A percentile compares a stretch with the other conserved stretches of the same genome.
Evolutionary conservation across 345 rosid species (phyloP).

Genomic region (Eucalyptus decipiens): DNA sequence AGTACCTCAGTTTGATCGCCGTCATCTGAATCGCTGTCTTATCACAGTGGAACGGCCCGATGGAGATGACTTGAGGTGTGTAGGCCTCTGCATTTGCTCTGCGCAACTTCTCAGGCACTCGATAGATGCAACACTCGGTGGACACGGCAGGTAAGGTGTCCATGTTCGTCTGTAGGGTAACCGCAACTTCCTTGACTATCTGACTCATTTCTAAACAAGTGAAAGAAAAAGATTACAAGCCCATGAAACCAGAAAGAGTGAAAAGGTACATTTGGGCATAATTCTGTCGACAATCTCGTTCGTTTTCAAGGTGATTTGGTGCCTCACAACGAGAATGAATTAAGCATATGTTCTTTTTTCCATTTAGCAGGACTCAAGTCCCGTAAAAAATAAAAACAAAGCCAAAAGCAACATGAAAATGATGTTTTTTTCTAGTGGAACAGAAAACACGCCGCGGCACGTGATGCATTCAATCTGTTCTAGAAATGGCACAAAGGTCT

Average conservation of each 20-base stretch:
- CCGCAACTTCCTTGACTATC: background rate
- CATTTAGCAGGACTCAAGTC: background rate
- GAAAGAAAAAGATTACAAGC: background rate
- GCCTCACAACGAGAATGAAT: background rate
- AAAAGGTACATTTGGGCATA: background rate
- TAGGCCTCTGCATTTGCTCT: background rate
- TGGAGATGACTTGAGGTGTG: background rate
- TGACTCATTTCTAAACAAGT: background rate
- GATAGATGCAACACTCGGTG: background rate
- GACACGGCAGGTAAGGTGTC: background rate
- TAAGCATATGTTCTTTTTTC: background rate
- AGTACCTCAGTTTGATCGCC: constrained; percentile 12
- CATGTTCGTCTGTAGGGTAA: background rate
- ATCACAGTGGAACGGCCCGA: background rate
- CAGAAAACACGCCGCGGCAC: background rate
- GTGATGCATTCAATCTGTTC: background rate
- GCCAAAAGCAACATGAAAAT: background rate
- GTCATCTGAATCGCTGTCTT: background rate
- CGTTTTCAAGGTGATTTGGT: background rate
- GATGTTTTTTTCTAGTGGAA: background rate
- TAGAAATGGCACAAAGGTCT: background rate
- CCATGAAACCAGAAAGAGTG: background rate
- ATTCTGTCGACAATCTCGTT: background rate
- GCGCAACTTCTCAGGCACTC: background rate
- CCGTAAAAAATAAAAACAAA: background rate